Base-by-base conservation (phyloP, 176 grass and related monocot genomes). In the Stipa capillata region DNA sequence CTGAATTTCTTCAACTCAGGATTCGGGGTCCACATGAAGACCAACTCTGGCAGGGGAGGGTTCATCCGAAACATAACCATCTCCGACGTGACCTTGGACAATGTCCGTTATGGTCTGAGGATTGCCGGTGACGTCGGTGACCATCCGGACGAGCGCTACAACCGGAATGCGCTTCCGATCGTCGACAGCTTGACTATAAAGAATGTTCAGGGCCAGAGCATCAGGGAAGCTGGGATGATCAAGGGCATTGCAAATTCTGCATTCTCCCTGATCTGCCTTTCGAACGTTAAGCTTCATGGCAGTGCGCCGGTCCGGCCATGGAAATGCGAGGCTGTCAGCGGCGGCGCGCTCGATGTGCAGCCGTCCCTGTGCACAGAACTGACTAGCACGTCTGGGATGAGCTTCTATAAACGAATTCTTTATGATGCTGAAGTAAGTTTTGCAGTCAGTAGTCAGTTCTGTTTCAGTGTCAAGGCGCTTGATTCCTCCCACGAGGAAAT, bases 31-130 rank as follows among this genome's bases (percentile, higher is more conserved):
- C 87, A 98, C 54, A 92, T 98, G 53, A 98, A 94, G 78, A 98
- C 92, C 52, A 98, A 94, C 74, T 45, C 87, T 0, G 92, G 96
- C n/a, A 87, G 96, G 81, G 95, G 96, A 54, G 96, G 96, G 37
- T 98, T 90, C 82, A 93, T 93, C 32, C 73, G 83, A 12, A 98
- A 98, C 77, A 8, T 98, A 69, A 94, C 96, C 0, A 18, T 98
- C 66, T 85, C 96, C 2, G 84, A 89, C 2, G 87, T 98, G 85
- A 87, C 77, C 48, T 73, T 98, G 71, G 79, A 86, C 70, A 65
- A 82, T 6, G 86, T 86, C 44, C 82, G 92, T 18, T 94, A 94
- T 4, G 88, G 81, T 34, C 40, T 98, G 69, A 70, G 78, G 65
- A 91, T 98, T 12, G 80, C 81, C 17, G 92, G 96, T 4, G 84